phyloP scores from a whole-genome alignment of 495 filamentous ascomycete species.

The Penicillium ucsense region DNA sequence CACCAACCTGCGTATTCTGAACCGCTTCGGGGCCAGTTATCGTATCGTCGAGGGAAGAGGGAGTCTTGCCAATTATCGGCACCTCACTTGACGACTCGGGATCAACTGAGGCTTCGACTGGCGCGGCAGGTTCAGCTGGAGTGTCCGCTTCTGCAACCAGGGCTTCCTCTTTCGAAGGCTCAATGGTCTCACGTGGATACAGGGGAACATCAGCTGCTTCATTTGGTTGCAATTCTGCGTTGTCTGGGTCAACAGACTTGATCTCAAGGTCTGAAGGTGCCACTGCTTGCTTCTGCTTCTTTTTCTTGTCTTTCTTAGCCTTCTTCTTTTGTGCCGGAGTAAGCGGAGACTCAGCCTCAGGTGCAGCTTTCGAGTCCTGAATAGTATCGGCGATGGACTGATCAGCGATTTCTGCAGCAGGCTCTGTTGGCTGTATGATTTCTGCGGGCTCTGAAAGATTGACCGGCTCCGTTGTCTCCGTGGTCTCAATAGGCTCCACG shows the following conservation, averaged over 20 bases:
- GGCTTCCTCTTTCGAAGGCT: not conserved
- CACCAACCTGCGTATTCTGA: not conserved
- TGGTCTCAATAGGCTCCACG: too few relatives aligned
- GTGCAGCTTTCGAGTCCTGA: too few relatives aligned
- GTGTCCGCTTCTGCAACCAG: too few relatives aligned
- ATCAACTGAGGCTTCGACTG: not conserved
- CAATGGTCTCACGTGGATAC: not conserved
- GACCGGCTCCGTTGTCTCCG: too few relatives aligned
- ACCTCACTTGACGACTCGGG: too few relatives aligned
- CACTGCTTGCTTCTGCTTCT: conserved; percentile 16
- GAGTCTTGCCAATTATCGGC: not conserved
- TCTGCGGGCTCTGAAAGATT: too few relatives aligned
- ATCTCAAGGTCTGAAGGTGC: conserved; percentile 10
- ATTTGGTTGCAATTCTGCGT: conserved; percentile 1
- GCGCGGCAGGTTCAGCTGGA: not conserved
- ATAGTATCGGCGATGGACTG: too few relatives aligned
- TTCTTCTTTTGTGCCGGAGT: conserved; percentile 26
- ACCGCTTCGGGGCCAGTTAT: not conserved
- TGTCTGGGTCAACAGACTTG: conserved; percentile 3
- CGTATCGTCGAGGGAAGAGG: not conserved
- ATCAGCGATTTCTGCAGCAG: too few relatives aligned
- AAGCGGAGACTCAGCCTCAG: conserved; percentile 14
- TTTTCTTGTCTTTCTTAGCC: conserved; percentile 32
- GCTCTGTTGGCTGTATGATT: too few relatives aligned
- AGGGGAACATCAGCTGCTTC: not conserved